These are phyloP conservation scores for Pelargonium fulgidum DNA, from an alignment of 441 rosid genomes.

Conservation along the genomic window DNA sequence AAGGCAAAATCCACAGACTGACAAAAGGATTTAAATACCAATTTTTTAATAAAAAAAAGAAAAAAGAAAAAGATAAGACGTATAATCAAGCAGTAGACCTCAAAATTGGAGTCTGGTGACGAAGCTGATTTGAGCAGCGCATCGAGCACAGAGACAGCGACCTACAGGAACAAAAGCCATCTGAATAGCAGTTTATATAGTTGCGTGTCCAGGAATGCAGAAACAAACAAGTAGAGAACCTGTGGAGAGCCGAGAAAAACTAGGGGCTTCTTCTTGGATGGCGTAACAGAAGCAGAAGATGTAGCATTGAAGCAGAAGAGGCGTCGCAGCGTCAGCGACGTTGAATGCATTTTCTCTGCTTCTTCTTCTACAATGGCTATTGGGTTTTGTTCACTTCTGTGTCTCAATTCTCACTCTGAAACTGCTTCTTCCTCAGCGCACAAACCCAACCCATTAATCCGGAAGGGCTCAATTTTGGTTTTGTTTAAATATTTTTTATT, in stretches of 20 bases:
- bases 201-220: background rate
- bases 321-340: constrained; percentile 57
- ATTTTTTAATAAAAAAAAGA: too few species aligned
- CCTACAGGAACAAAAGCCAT: constrained; percentile 32
- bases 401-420: background rate
- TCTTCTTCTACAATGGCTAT: constrained; percentile 15
- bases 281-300: constrained; percentile 25
- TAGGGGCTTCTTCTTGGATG: constrained; percentile 60
- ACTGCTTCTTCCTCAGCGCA: too few species aligned
- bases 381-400: background rate
- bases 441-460: too few species aligned
- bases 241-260: constrained; percentile 91
- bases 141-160: constrained; percentile 71
- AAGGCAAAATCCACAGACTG: too few species aligned
- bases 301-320: constrained; percentile 41
- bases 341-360: constrained; percentile 31
- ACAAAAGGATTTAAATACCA: too few species aligned
- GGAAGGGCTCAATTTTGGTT: too few species aligned
- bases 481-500: too few species aligned
- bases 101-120: constrained; percentile 53
- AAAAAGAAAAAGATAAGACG: too few species aligned
- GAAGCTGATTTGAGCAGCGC: constrained; percentile 63
- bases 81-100: constrained; percentile 33
- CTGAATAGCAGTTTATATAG: background rate
- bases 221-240: constrained; percentile 29